phyloP scores from a whole-genome alignment of 805 yeast genomes.

The Jamesozyma gamospora region DNA sequence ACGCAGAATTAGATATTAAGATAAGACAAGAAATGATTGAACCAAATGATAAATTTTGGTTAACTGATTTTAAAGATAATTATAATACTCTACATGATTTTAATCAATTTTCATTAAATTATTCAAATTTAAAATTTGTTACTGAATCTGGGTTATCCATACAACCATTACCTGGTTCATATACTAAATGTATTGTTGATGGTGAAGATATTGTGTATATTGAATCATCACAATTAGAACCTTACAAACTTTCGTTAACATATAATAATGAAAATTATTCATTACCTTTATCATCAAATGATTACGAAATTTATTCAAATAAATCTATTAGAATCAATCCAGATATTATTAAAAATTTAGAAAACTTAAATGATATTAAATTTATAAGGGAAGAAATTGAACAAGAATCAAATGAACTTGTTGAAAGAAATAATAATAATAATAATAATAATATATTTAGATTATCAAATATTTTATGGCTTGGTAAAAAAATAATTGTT shows the following conservation, averaged over 20 bases:
- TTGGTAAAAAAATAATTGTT: background rate
- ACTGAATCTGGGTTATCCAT: slow-evolving; percentile 14
- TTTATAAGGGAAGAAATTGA: background rate
- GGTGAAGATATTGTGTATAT: slow-evolving; percentile 19
- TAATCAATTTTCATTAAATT: too few relatives aligned
- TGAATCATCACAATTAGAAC: slow-evolving; percentile 12
- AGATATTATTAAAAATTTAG: background rate
- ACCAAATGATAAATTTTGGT: slow-evolving; percentile 24
- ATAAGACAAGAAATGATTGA: slow-evolving; percentile 11
- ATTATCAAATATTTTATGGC: background rate
- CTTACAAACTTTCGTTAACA: slow-evolving; percentile 1
- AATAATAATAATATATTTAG: too few relatives aligned
- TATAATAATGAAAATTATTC: slow-evolving; percentile 4
- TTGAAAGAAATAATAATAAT: too few relatives aligned
- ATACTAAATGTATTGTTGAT: slow-evolving; percentile 16
- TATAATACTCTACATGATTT: background rate
- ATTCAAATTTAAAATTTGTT: slow-evolving; percentile 1
- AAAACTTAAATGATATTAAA: background rate
- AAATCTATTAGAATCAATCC: slow-evolving; percentile 13
- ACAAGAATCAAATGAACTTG: too few relatives aligned
- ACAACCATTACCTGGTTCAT: slow-evolving; percentile 12
- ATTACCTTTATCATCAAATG: slow-evolving; percentile 3
- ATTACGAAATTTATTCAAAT: background rate
- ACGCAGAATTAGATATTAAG: slow-evolving; percentile 20
- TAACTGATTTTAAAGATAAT: background rate